phyloP scores from a whole-genome alignment of 2,329 filamentous ascomycete genomes.

The Parasarocladium wereldwijsianum region DNA sequence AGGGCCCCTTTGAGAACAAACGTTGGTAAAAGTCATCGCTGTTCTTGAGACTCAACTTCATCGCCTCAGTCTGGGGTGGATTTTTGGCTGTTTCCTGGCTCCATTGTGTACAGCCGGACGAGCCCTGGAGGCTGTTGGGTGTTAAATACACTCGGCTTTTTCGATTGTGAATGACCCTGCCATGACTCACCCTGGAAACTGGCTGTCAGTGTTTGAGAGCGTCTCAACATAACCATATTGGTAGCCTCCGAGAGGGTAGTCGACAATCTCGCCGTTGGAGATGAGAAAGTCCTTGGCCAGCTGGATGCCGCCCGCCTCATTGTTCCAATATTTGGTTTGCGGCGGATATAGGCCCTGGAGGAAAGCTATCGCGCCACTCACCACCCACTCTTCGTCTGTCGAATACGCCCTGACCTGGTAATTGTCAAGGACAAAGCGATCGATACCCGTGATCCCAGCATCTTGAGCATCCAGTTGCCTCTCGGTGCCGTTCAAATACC shows the following conservation, averaged over 20 bases:
- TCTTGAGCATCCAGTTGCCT: background rate
- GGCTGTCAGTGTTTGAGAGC: conserved; percentile 27
- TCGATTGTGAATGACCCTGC: too few relatives aligned
- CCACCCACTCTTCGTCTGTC: conserved; percentile 31
- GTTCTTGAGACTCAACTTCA: conserved; percentile 12
- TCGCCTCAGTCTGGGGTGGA: conserved; percentile 11
- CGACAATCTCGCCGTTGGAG: conserved; percentile 28
- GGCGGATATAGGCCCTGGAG: conserved; percentile 78
- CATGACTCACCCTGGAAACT: conserved; percentile 28
- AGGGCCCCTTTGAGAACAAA: conserved; percentile 21
- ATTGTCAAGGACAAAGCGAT: conserved; percentile 30
- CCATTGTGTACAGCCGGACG: conserved; percentile 23
- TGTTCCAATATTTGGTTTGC: conserved; percentile 22
- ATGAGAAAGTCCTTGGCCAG: conserved; percentile 25
- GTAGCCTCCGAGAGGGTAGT: conserved; percentile 61
- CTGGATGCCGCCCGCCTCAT: conserved; percentile 14
- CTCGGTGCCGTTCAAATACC: conserved; percentile 26
- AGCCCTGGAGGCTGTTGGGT: conserved; percentile 20
- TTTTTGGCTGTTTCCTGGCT: conserved; percentile 13
- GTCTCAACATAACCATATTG: conserved; percentile 60
- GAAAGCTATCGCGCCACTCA: conserved; percentile 60
- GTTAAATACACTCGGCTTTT: too few relatives aligned
- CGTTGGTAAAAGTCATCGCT: conserved; percentile 25
- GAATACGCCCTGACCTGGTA: conserved; percentile 27
- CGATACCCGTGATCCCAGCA: conserved; percentile 27